Evolutionary conservation across 2,329 filamentous ascomycete genomes (phyloP).

Genomic region (Venturia aucupariae): DNA sequence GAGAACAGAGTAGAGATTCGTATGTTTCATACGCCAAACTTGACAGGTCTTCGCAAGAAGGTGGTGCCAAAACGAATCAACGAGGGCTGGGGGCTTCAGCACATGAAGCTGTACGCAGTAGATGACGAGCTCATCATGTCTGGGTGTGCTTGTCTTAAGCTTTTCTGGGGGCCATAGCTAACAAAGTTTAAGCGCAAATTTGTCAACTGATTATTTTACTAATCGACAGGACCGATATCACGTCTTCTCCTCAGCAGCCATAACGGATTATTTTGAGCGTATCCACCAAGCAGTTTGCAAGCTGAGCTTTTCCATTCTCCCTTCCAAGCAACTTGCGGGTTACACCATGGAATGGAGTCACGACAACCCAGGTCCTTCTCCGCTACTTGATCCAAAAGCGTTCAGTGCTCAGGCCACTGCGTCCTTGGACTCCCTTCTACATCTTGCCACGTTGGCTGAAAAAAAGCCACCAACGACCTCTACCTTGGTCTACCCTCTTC

Average conservation of each 20-base stretch:
- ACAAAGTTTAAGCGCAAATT: conserved; percentile 54
- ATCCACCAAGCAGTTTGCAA: conserved; percentile 70
- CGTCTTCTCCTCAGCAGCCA: conserved; percentile 66
- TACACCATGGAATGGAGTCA: conserved; percentile 63
- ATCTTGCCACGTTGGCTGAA: conserved; percentile 33
- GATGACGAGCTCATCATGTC: conserved; percentile 95
- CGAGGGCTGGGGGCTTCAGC: conserved; percentile 95
- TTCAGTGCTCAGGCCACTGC: conserved; percentile 56
- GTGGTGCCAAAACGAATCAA: conserved; percentile 84
- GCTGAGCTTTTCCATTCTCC: conserved; percentile 72
- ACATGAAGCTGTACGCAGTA: conserved; percentile 97
- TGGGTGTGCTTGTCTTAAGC: conserved; percentile 44
- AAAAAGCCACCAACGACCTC: conserved; percentile 32
- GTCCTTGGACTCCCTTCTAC: conserved; percentile 58
- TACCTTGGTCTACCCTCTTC: conserved; percentile 75
- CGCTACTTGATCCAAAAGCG: conserved; percentile 56
- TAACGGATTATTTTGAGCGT: conserved; percentile 73
- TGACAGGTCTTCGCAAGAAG: conserved; percentile 78
- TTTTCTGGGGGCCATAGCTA: neutral
- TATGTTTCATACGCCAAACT: conserved; percentile 96
- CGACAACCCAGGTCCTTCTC: conserved; percentile 64
- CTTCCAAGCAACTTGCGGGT: conserved; percentile 41
- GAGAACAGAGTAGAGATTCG: conserved; percentile 77
- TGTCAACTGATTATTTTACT: conserved; percentile 91
- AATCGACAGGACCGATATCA: conserved; percentile 94